Evolutionary conservation across 78 protist species (phyloP), one percentile per base, ranked within the genome.

Genomic region (Speleostelium caveatum): DNA sequence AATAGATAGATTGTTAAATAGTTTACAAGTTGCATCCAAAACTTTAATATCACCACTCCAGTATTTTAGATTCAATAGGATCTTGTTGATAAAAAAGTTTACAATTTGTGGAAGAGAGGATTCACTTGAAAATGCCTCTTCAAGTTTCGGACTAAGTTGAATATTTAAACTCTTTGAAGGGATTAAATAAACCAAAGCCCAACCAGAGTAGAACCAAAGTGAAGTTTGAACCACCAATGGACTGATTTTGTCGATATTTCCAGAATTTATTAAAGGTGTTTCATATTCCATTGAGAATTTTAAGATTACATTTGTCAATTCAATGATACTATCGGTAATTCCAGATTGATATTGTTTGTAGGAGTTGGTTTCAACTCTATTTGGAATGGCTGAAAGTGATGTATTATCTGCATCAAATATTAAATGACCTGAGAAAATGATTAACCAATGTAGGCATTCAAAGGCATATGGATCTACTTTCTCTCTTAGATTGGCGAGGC

Each of bases 401-500:
- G 17, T 39, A 19, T 83, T 58, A 5, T 76, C 86, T 7, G 72
- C 22, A 33, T 83, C 91, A 59, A 83, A 83, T 21, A 83, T 26
- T 21, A 83, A 33, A 32, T 83, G 65, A 42, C 91, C 91, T 1
- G 91, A 41, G 30, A 83, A 69, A 3, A 83, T 56, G 1, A 83
- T 41, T n/a, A 83, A 42, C 91, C 91, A 83, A 83, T 83, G 91
- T 3, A 83, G 30, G 7, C 72, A 24, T 83, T 83, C 91, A 26
- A 59, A 67, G 1, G 28, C 4, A 1, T 36, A 0, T 33, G 78
- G 45, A 72, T 72, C 63, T 0, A 53, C 28, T 30, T 42, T 19
- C n/a, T 51, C 62, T 10, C 10, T 51, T 2, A 72, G 51, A 24
- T 14, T 3, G 0, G 5, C 6, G 0, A 83, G 41, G 0, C 39